phyloP scores from a whole-genome alignment of 2,329 filamentous ascomycete species.

The Claviceps africana region DNA sequence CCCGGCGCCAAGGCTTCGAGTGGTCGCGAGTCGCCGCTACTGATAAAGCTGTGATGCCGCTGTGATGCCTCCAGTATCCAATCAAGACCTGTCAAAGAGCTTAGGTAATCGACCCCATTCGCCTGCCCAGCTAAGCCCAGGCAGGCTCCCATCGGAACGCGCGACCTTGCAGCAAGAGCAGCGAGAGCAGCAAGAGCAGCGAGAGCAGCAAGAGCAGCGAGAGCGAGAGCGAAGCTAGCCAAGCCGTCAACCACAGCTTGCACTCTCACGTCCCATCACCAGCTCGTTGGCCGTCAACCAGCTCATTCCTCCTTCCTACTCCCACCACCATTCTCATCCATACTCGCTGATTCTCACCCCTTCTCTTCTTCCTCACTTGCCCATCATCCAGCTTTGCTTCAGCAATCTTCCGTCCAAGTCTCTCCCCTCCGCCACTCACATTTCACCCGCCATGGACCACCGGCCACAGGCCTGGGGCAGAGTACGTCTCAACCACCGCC shows the following conservation, averaged over 20 bases:
- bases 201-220: neutral
- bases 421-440: slow-evolving; percentile 3
- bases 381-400: neutral
- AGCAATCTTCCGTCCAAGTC: neutral
- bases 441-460: slow-evolving; percentile 45
- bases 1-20: neutral
- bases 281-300: slow-evolving; percentile 8
- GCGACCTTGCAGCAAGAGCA: neutral
- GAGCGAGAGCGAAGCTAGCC: neutral
- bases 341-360: too few species aligned
- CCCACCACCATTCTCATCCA: neutral
- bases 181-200: neutral
- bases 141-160: neutral
- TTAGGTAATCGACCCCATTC: neutral
- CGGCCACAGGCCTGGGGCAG: slow-evolving; percentile 60
- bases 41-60: neutral
- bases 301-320: neutral
- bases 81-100: neutral
- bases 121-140: neutral
- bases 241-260: neutral
- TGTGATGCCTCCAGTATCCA: neutral
- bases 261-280: slow-evolving; percentile 3
- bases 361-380: neutral
- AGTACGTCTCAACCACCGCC: slow-evolving; percentile 33
- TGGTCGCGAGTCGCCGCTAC: neutral